phyloP scores from a whole-genome alignment of 2,329 filamentous ascomycete species.

The Apiospora rasikravindrae region DNA sequence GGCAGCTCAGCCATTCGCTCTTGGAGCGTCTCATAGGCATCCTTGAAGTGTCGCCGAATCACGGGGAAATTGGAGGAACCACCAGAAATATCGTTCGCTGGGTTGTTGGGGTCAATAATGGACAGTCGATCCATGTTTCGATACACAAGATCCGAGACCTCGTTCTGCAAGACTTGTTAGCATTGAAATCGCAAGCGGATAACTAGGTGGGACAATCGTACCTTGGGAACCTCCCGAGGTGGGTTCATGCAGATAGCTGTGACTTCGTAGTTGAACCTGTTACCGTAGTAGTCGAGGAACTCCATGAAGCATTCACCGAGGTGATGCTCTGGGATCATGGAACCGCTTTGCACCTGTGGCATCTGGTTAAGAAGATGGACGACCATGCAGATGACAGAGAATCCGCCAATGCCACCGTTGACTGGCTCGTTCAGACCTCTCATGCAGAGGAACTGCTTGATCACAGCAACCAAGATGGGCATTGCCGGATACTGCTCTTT shows the following conservation, averaged over 20 bases:
- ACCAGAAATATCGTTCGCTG: constrained; percentile 86
- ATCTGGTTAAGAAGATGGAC: constrained; percentile 85
- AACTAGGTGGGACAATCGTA: constrained; percentile 41
- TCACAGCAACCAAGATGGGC: constrained; percentile 81
- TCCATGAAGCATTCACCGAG: constrained; percentile 83
- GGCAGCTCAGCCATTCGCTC: constrained; percentile 60
- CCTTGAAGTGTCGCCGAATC: constrained; percentile 73
- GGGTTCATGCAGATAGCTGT: constrained; percentile 79
- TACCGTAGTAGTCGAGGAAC: constrained; percentile 90
- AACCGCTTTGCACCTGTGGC: constrained; percentile 69
- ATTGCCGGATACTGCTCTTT: constrained; percentile 80
- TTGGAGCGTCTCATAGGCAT: constrained; percentile 64
- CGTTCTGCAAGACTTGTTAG: constrained; percentile 40
- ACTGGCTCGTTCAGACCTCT: constrained; percentile 90
- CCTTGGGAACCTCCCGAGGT: constrained; percentile 74
- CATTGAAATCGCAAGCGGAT: no score
- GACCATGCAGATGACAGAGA: constrained; percentile 91
- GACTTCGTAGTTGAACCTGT: constrained; percentile 71
- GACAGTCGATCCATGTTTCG: constrained; percentile 72
- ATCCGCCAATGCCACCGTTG: constrained; percentile 89
- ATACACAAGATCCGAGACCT: constrained; percentile 55
- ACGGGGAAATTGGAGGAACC: constrained; percentile 74
- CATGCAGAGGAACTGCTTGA: constrained; percentile 94
- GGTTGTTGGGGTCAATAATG: constrained; percentile 90
- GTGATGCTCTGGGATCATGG: constrained; percentile 65